phyloP scores from a whole-genome alignment of 306 rosid genomes.

The Rubus parviflorus region DNA sequence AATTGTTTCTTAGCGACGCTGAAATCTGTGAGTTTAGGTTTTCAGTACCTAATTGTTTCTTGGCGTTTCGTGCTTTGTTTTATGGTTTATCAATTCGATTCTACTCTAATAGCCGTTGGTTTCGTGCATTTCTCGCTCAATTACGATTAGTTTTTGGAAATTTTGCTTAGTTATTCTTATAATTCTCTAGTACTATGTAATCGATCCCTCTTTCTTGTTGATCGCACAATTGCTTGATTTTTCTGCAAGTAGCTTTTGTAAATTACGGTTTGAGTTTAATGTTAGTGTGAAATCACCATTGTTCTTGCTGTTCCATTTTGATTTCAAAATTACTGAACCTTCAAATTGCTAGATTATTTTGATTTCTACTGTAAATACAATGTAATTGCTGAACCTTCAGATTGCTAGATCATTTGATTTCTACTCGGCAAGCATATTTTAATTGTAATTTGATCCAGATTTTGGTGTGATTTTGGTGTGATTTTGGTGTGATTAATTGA shows the following conservation, averaged over 20 bases:
- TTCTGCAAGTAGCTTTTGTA: not conserved
- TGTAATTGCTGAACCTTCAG: too few relatives aligned
- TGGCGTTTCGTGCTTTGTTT: not conserved
- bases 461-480: too few relatives aligned
- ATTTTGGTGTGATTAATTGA: too few relatives aligned
- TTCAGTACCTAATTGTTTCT: not conserved
- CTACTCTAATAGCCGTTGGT: not conserved
- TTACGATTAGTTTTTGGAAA: conserved; percentile 8
- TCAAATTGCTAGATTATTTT: not conserved
- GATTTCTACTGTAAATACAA: too few relatives aligned
- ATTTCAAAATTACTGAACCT: not conserved
- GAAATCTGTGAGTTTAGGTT: conserved; percentile 6
- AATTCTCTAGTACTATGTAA: conserved; percentile 16
- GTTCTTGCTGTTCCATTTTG: not conserved
- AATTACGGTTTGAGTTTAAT: not conserved
- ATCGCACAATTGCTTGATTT: not conserved
- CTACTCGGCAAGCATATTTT: too few relatives aligned
- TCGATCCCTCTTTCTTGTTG: conserved; percentile 1
- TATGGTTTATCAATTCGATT: not conserved
- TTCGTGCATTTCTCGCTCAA: not conserved
- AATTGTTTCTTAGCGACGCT: not conserved
- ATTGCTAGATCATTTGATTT: too few relatives aligned
- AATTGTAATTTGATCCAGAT: too few relatives aligned
- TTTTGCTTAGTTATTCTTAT: conserved; percentile 7
- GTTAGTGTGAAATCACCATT: not conserved